phyloP scores from a whole-genome alignment of 78 protist species.

The Protostelium mycophagum region DNA sequence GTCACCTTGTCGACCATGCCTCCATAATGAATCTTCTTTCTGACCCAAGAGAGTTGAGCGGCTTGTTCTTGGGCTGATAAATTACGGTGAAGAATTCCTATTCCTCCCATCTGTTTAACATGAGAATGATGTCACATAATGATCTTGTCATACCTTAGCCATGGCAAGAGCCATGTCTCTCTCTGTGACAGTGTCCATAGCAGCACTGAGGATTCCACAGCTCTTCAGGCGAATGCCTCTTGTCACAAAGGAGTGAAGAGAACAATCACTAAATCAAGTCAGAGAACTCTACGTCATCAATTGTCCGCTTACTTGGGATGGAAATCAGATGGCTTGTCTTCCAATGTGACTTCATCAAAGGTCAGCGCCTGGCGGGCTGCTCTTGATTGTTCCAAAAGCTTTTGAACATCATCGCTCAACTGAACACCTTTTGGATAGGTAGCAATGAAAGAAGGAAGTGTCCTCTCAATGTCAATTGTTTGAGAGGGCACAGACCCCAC shows the following conservation, averaged over 20 bases:
- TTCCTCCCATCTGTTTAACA: slow-evolving; percentile 72
- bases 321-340: not conserved
- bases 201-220: not conserved
- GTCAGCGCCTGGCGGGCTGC: not conserved
- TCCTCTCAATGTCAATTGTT: not conserved
- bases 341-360: not conserved
- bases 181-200: slow-evolving; percentile 95
- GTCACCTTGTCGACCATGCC: slow-evolving; percentile 6
- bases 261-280: not conserved
- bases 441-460: not conserved
- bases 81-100: slow-evolving; percentile 92
- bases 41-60: slow-evolving; percentile 45
- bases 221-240: not conserved
- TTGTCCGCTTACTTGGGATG: not conserved
- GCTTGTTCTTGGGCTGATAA: slow-evolving; percentile 81
- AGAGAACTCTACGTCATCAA: too few species aligned
- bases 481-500: too few species aligned
- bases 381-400: not conserved
- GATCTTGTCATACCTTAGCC: slow-evolving; percentile 60
- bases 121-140: not conserved
- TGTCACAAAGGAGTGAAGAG: not conserved
- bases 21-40: not conserved
- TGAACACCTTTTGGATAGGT: not conserved
- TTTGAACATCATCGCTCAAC: not conserved
- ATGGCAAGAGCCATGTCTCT: slow-evolving; percentile 87